Evolutionary conservation across 164 flowering plant genomes (phyloP), one percentile per base, ranked within the genome.

Genomic region (Aristolochia contorta): DNA sequence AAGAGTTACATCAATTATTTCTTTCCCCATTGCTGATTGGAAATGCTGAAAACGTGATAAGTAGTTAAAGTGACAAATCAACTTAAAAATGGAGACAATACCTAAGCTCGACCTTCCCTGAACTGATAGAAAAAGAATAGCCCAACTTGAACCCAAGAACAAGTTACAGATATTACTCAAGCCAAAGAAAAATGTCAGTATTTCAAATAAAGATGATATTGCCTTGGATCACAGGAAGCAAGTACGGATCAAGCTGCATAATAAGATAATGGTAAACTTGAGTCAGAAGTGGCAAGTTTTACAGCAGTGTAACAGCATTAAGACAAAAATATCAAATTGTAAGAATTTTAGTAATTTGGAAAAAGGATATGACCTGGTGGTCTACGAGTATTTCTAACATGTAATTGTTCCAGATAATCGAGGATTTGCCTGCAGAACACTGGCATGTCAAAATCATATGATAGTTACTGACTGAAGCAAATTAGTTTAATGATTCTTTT

Each of bases 171-270:
- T 50, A 50, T 12, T n/a, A 18, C 20, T n/a, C 18, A 50, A 12
- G 54, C 54, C 56, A 56, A 37, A 18, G 20, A 56, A 27, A 30
- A 32, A 8, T 25, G 43, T 37, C 43, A 37, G 12, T 37, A 37
- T 37, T 37, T 37, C 37, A 50, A 58, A 60, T 32, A 37, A 53
- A 22, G 72, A 86, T 96, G 99, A 94, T 94, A 94, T 69, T 86
- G 71, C 99, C 99, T 85, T 94, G 97, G 60, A 88, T 48, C 54
- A 94, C 79, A 30, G 99, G 99, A 67, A 94, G 93, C 58, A 91
- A 68, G 77, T 75, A 94, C 21, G 86, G 96, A 71, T 94, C 96
- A 64, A 94, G 88, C 99, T 94, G 96, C 82, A 79, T 0, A 67
- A 24, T n/a, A 64, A 27, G 47, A 54, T n/a, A 58, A 63, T 20